phyloP scores from a whole-genome alignment of 129 eudicot genomes.

The Chrysanthemum seticuspe region DNA sequence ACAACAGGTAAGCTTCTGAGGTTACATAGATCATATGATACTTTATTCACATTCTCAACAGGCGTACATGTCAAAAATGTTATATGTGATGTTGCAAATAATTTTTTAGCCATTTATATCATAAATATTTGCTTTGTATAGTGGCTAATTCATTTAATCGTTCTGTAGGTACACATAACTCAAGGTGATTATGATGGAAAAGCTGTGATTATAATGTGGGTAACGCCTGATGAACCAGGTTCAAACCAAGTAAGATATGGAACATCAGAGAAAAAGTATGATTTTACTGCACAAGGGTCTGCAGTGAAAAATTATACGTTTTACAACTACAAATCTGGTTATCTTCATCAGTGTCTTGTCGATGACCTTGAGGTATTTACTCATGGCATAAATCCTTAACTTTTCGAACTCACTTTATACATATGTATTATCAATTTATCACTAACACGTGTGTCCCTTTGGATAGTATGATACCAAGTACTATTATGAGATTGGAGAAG shows the following conservation, averaged over 20 bases:
- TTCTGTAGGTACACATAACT: slow-evolving; percentile 82
- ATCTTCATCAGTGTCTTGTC: slow-evolving; percentile 74
- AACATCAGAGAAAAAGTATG: slow-evolving; percentile 64
- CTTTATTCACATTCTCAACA: not conserved
- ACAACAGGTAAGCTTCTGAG: slow-evolving; percentile 57
- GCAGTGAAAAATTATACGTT: slow-evolving; percentile 63
- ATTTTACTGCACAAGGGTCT: slow-evolving; percentile 59
- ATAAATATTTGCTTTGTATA: not conserved
- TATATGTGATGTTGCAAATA: not conserved
- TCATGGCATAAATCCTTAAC: not conserved
- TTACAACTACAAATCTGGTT: slow-evolving; percentile 80
- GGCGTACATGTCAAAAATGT: not conserved
- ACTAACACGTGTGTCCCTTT: slow-evolving; percentile 1
- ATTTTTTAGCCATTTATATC: not conserved
- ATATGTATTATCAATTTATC: slow-evolving; percentile 6
- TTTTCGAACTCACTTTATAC: not conserved
- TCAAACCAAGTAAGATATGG: slow-evolving; percentile 76
- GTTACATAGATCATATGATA: not conserved
- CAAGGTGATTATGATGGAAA: slow-evolving; percentile 99
- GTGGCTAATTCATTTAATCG: not conserved
- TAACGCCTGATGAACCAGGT: slow-evolving; percentile 84
- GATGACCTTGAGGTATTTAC: slow-evolving; percentile 65
- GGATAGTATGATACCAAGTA: slow-evolving; percentile 79
- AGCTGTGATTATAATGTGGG: slow-evolving; percentile 90
- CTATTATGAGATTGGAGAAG: slow-evolving; percentile 79